A percentile compares a stretch with the other conserved stretches of the same genome.
Evolutionary conservation across 441 rosid genomes (phyloP).

Genomic region (Syzygium malaccense): DNA sequence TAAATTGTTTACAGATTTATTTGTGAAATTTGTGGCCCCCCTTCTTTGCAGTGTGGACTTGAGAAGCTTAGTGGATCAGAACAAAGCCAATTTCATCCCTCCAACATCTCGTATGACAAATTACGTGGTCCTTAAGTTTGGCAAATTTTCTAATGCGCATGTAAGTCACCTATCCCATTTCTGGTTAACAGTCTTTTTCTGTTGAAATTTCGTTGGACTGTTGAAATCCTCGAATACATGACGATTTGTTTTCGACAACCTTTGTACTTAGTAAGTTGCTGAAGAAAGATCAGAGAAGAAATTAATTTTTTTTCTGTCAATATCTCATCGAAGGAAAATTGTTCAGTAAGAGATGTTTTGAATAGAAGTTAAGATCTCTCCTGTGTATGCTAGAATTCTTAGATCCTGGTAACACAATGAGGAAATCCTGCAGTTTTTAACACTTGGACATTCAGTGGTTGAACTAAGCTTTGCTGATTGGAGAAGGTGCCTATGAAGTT

Average conservation of each 20-base stretch:
- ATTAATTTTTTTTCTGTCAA: background rate
- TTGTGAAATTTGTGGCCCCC: background rate
- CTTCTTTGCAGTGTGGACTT: conserved; percentile 72
- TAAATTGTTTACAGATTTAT: background rate
- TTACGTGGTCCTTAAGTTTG: conserved; percentile 77
- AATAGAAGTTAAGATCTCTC: background rate
- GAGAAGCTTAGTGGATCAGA: conserved; percentile 76
- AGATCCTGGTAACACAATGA: background rate
- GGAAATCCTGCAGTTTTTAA: background rate
- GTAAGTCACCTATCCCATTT: conserved; percentile 35
- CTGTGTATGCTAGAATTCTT: background rate
- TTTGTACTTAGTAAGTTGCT: background rate
- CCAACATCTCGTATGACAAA: conserved; percentile 92
- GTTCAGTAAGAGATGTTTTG: background rate
- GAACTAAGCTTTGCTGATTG: background rate
- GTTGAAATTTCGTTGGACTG: background rate
- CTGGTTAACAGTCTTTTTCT: background rate
- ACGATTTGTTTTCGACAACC: background rate
- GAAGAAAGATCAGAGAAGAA: background rate
- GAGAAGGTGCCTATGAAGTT: background rate
- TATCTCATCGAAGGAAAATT: background rate
- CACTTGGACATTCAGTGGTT: background rate
- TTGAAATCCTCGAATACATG: background rate
- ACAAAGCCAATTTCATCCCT: conserved; percentile 75
- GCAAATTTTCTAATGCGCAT: conserved; percentile 37